These are phyloP conservation scores for Medicago lupulina DNA, from an alignment of 306 rosid genomes.

Conservation along the genomic window DNA sequence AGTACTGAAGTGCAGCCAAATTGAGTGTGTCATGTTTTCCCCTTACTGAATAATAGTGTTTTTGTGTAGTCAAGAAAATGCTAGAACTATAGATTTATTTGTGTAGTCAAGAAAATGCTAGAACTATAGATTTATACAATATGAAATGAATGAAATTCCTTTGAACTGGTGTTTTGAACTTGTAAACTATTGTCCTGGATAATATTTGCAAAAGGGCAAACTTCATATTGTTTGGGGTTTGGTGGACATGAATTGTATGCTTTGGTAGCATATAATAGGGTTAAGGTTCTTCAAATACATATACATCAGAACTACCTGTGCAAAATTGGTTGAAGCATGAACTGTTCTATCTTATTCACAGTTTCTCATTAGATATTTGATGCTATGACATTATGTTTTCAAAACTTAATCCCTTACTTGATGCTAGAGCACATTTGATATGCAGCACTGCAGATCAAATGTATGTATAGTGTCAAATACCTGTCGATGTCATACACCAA, in stretches of 20 bases:
- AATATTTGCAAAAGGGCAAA: background rate
- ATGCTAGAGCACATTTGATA: too few species aligned
- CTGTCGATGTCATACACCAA: background rate
- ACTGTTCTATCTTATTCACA: background rate
- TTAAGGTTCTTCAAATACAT: background rate
- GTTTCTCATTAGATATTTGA: too few species aligned
- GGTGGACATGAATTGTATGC: background rate
- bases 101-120: too few species aligned
- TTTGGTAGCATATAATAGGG: background rate
- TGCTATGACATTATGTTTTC: background rate
- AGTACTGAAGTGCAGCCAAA: too few species aligned
- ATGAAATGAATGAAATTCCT: background rate
- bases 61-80: background rate
- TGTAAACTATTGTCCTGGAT: background rate
- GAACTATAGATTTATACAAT: background rate
- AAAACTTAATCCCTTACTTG: too few species aligned
- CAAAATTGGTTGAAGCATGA: background rate
- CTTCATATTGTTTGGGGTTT: background rate
- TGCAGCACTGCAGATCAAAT: background rate
- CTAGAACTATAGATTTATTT: background rate
- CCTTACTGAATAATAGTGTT: background rate
- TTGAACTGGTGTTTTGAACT: constrained; percentile 14
- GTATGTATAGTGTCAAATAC: background rate
- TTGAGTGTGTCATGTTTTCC: background rate
- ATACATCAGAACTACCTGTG: background rate